These are phyloP conservation scores for Populus simonii DNA, from an alignment of 345 rosid species.

Conservation along the genomic window DNA sequence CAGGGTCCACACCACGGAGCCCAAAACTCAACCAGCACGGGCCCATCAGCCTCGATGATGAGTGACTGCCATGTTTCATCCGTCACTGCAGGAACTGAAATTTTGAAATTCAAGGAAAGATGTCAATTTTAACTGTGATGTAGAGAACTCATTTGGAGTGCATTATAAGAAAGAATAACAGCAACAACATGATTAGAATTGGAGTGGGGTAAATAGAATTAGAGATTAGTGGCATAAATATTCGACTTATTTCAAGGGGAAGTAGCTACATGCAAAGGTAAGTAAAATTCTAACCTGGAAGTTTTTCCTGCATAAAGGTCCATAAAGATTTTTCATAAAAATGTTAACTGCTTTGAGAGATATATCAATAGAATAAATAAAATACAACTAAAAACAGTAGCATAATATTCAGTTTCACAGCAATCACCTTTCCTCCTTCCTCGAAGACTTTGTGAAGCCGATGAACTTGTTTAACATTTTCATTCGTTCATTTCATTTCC, in stretches of 20 bases:
- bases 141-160: neutral
- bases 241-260: neutral
- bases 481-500: no score
- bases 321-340: neutral
- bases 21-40: slow-evolving; percentile 71
- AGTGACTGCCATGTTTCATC: slow-evolving; percentile 63
- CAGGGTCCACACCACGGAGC: slow-evolving; percentile 93
- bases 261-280: neutral
- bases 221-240: neutral
- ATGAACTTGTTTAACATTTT: no score
- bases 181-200: neutral
- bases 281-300: neutral
- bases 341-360: neutral
- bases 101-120: slow-evolving; percentile 8
- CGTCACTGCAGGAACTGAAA: slow-evolving; percentile 25
- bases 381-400: neutral
- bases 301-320: neutral
- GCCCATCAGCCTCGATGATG: slow-evolving; percentile 51
- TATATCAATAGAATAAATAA: no score
- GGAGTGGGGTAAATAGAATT: neutral
- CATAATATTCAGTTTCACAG: neutral
- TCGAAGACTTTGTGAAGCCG: no score
- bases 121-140: slow-evolving; percentile 7
- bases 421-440: no score
- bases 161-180: neutral